Evolutionary conservation across 2,329 filamentous ascomycete species (phyloP), one percentile per base, ranked within the genome.

Genomic region (Talaromyces funiculosus): DNA sequence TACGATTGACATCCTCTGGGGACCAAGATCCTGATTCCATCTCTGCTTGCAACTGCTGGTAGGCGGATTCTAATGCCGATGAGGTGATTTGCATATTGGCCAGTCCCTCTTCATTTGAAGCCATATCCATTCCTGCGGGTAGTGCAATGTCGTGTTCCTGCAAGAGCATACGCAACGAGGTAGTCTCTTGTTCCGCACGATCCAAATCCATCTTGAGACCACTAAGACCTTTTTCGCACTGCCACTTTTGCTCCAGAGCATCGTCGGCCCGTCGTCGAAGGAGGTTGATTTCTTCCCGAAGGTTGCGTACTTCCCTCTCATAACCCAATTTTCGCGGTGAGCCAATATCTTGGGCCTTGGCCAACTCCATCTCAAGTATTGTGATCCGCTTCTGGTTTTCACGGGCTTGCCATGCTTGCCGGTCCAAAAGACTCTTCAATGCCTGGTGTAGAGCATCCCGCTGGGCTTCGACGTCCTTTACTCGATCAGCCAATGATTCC

Each of bases 121-220:
- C 80, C 61, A 83, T 75, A 16, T 82, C 82, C 61, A 83, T 75
- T 14, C 82, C 82, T 49, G 86, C 86, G 0, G 88, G 86, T 24
- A 90, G 86, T 42, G 87, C 80, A 59, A 92, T 91, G 69, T 97
- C 92, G 66, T 92, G 89, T 72, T 96, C 90, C 63, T 87, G 80
- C 20, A 97, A 82, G 26, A 97, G 80, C 33, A 80, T 84, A 45
- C 90, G 86, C 42, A 99, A 82, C n/a, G 90, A 90, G 42, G 85
- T 81, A 31, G 96, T 96, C 77, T 99, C 94, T 72, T 94, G 90
- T 74, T 97, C 91, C 26, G 94, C 92, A 64, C 92, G 90, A 74
- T 97, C 94, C 43, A 99, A 84, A 71, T 97, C 93, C 89, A 96
- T 97, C 78, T 96, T 96, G 60, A 97, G 78, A 59, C 92, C 91